Evolutionary conservation across 1,139 yeast species (phyloP).

Genomic region (Taphrina pruni): DNA sequence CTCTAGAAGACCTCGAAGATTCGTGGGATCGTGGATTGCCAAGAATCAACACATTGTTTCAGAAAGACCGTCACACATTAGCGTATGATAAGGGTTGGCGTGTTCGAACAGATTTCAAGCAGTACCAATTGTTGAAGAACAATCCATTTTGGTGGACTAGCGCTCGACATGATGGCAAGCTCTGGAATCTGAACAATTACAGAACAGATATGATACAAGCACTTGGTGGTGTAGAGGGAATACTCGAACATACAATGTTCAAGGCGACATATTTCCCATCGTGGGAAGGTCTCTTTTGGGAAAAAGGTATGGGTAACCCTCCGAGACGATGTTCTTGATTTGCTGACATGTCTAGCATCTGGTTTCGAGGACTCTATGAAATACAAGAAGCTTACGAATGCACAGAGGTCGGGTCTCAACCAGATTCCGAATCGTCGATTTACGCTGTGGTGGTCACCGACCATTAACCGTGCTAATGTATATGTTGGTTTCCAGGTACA

Average conservation of each 20-base stretch:
- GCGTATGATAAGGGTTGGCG: conserved; percentile 97
- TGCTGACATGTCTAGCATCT: conserved; percentile 57
- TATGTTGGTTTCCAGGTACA: conserved; percentile 98
- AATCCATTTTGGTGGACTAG: conserved; percentile 98
- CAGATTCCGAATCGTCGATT: conserved; percentile 98
- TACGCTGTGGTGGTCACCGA: conserved; percentile 99
- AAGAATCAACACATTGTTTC: conserved; percentile 90
- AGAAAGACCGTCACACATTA: conserved; percentile 90
- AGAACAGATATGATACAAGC: conserved; percentile 97
- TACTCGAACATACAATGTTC: conserved; percentile 90
- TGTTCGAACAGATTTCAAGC: conserved; percentile 76
- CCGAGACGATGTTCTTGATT: conserved; percentile 52
- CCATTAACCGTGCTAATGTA: conserved; percentile 96
- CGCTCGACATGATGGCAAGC: conserved; percentile 88
- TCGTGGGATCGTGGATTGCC: conserved; percentile 98
- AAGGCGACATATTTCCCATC: conserved; percentile 97
- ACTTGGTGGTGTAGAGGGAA: conserved; percentile 95
- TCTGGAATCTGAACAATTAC: conserved; percentile 92
- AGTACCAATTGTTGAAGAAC: conserved; percentile 69
- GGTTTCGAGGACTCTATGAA: conserved; percentile 97
- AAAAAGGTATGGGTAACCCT: conserved; percentile 50
- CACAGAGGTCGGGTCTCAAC: conserved; percentile 95
- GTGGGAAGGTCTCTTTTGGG: conserved; percentile 99
- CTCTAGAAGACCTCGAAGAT: conserved; percentile 91
- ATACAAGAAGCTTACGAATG: conserved; percentile 92